These are phyloP conservation scores for Fusarium albosuccineum DNA, from an alignment of 2,329 filamentous ascomycete species.

Conservation along the genomic window DNA sequence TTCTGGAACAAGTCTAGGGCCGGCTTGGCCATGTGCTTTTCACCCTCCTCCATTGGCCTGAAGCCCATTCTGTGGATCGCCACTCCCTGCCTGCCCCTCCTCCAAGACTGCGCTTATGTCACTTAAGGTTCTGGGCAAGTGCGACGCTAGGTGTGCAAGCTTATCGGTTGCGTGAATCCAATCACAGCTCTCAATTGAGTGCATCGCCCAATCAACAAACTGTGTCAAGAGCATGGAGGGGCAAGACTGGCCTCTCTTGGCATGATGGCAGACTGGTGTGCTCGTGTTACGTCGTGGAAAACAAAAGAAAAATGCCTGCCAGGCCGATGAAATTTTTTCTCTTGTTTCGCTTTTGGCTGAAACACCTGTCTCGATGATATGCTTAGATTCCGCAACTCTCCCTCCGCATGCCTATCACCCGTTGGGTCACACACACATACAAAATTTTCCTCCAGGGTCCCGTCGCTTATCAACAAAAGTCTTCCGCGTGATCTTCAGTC, in stretches of 20 bases:
- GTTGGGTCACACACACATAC: neutral
- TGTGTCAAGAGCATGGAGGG: slow-evolving; percentile 1
- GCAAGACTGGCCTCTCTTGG: slow-evolving; percentile 24
- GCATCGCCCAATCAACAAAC: slow-evolving; percentile 29
- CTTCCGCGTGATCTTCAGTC: neutral
- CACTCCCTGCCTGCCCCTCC: slow-evolving; percentile 21
- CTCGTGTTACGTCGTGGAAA: slow-evolving; percentile 18
- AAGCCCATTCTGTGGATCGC: slow-evolving; percentile 2
- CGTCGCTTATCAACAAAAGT: neutral
- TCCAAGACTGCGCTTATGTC: slow-evolving; percentile 40
- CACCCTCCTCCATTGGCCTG: slow-evolving; percentile 19
- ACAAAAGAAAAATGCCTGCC: neutral
- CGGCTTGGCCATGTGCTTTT: slow-evolving; percentile 24
- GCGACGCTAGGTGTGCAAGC: slow-evolving; percentile 36
- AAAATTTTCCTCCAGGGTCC: neutral
- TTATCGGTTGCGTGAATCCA: slow-evolving; percentile 38
- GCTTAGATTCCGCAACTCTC: neutral
- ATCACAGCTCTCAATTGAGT: slow-evolving; percentile 19
- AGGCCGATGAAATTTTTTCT: slow-evolving; percentile 3
- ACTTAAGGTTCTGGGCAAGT: slow-evolving; percentile 41
- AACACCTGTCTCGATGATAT: neutral
- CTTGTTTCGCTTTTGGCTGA: slow-evolving; percentile 6
- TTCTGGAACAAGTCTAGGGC: slow-evolving; percentile 37
- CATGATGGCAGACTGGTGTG: slow-evolving; percentile 7
- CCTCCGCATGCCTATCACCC: neutral